Conservation (phyloP, 2,329 filamentous ascomycete genomes). For the Aspergillus sp. region DNA sequence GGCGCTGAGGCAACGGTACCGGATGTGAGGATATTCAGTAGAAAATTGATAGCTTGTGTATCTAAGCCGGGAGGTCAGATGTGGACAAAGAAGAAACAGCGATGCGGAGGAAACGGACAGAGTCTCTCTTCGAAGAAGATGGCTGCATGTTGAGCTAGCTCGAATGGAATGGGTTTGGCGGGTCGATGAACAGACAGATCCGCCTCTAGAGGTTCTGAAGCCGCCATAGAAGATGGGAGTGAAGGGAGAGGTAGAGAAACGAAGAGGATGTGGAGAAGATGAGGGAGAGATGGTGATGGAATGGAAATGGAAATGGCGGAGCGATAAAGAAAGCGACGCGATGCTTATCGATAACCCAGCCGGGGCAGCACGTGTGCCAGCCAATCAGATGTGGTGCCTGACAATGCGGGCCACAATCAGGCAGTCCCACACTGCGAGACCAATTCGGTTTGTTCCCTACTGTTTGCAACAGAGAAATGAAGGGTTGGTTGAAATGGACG, state of each 20-base stretch:
- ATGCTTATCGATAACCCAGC: constrained; percentile 12
- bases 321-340: constrained; percentile 1
- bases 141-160: constrained; percentile 66
- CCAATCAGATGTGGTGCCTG: neutral
- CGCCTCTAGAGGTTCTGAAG: constrained; percentile 19
- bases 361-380: neutral
- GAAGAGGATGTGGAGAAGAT: neutral
- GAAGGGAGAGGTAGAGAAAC: neutral
- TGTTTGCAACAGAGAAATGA: no score
- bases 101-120: constrained; percentile 49
- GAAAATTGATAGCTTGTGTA: constrained; percentile 61
- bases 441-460: no score
- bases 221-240: constrained; percentile 20
- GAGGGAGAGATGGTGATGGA: neutral
- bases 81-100: neutral
- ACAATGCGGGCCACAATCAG: neutral
- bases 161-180: constrained; percentile 60
- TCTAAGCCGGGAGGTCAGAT: constrained; percentile 42
- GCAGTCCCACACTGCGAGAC: no score
- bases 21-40: constrained; percentile 50
- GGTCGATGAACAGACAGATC: constrained; percentile 49
- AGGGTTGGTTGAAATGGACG: no score
- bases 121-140: constrained; percentile 76
- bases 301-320: neutral
- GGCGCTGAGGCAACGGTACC: constrained; percentile 45